Evolutionary conservation across 345 rosid species (phyloP), one percentile per base, ranked within the genome.

Genomic region (Populus tremula): DNA sequence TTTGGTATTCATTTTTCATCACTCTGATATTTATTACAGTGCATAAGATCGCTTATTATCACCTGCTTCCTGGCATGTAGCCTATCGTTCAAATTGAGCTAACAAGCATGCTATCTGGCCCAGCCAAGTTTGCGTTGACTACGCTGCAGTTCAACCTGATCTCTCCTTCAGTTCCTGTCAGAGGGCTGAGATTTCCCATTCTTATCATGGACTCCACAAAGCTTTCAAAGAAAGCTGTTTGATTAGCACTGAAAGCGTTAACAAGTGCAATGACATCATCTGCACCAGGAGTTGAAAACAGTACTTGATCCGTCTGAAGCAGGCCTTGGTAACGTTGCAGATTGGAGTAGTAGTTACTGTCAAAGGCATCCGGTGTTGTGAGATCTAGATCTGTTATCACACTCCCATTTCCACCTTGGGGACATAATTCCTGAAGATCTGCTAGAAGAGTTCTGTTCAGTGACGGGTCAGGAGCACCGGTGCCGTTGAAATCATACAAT

Each of bases 251-350:
- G 39, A 76, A 91, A 14, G 47, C 56, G 83, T 74, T 80, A 33
- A 91, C 93, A 72, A 91, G 76, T 17, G 31, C 35, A 3, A 69
- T 13, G n/a, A 89, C 87, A 59, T 79, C 85, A 56, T 77, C 84
- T 20, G 87, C 89, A 12, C 90, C 93, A 0, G 75, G 8, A 2
- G 89, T 85, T 0, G 92, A 90, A 71, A 91, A 82, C 36, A 91
- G 76, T 25, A 82, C 87, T 71, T 91, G 96, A 59, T 91, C 93
- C 33, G 81, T 86, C 77, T 82, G 92, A 23, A 91, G 88, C 38
- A 91, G 84, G 17, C 96, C 96, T 25, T 73, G 39, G 20, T 79
- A 27, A 4, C 5, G 29, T 61, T 71, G 81, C 38, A 91, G 92
- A 68, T 90, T 90, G 0, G 86, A 47, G 83, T 84, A 91, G 78